Percentiles rank a stretch among this genome's conserved stretches.
These are phyloP conservation scores for Globisporangium acanthophoron DNA, from an alignment of 352 stramenopile species.

Conservation along the genomic window DNA sequence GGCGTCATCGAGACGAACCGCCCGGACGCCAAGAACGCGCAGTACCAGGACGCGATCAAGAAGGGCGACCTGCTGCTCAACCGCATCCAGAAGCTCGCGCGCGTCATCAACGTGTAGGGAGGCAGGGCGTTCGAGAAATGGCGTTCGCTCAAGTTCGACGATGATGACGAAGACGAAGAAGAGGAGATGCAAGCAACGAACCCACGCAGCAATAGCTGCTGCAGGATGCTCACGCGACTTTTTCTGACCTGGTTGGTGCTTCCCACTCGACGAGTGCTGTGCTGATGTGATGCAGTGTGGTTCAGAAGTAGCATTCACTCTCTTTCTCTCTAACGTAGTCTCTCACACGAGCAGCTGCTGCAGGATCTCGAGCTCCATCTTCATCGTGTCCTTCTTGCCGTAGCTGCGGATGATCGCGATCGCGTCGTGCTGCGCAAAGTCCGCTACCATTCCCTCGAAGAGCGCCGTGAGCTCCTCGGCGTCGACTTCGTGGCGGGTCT, in stretches of 20 bases:
- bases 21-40: constrained; percentile 97
- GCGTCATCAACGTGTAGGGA: constrained; percentile 92
- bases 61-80: constrained; percentile 98
- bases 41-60: constrained; percentile 99
- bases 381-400: constrained; percentile 56
- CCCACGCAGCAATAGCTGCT: constrained; percentile 27
- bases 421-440: constrained; percentile 56
- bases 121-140: too few relatives aligned
- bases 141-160: too few relatives aligned
- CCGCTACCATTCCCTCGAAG: constrained; percentile 33
- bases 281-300: too few relatives aligned
- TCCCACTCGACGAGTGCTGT: too few relatives aligned
- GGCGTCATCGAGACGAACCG: constrained; percentile 98
- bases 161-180: too few relatives aligned
- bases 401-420: constrained; percentile 65
- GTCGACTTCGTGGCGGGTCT: constrained; percentile 29
- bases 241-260: too few relatives aligned
- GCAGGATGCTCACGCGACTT: constrained; percentile 11
- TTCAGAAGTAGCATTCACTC: not conserved
- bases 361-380: constrained; percentile 44
- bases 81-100: constrained; percentile 97
- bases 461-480: constrained; percentile 43
- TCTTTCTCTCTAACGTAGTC: not conserved
- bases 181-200: too few relatives aligned
- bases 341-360: constrained; percentile 35